These are phyloP conservation scores for Whalleya microplaca DNA, from an alignment of 2,329 filamentous ascomycete genomes.

Conservation along the genomic window DNA sequence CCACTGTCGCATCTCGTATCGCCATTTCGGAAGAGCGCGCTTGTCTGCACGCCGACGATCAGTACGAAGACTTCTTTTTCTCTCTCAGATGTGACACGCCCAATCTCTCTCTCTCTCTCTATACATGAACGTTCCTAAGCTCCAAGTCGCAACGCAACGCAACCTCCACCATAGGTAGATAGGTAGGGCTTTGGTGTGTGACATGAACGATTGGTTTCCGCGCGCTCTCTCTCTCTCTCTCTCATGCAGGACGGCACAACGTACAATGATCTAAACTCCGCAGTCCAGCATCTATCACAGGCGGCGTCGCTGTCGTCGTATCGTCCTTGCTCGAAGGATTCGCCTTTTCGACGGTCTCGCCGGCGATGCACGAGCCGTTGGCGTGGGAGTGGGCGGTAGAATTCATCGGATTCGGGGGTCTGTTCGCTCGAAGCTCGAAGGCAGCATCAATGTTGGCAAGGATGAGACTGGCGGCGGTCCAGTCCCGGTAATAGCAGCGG, in stretches of 20 bases:
- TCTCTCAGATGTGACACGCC: slow-evolving; percentile 2
- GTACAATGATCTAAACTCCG: slow-evolving; percentile 79
- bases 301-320: slow-evolving; percentile 50
- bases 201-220: neutral
- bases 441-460: slow-evolving; percentile 26
- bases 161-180: too few species aligned
- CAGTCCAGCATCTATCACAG: slow-evolving; percentile 71
- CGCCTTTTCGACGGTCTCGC: neutral
- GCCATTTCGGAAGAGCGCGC: slow-evolving; percentile 82
- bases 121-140: slow-evolving; percentile 1
- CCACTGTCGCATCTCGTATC: slow-evolving; percentile 79
- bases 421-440: slow-evolving; percentile 14
- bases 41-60: slow-evolving; percentile 62
- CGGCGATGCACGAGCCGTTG: slow-evolving; percentile 16
- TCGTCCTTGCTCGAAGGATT: slow-evolving; percentile 37
- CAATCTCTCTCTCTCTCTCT: slow-evolving; percentile 2
- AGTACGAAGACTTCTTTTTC: slow-evolving; percentile 2
- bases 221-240: neutral
- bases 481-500: slow-evolving; percentile 20
- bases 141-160: too few species aligned
- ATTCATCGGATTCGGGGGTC: slow-evolving; percentile 37
- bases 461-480: slow-evolving; percentile 28
- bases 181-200: neutral
- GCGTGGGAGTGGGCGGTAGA: slow-evolving; percentile 32
- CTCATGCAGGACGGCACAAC: slow-evolving; percentile 39